Base-by-base conservation (phyloP, 2,329 filamentous ascomycete genomes). In the Hymenotorrendiella dingleyae region DNA sequence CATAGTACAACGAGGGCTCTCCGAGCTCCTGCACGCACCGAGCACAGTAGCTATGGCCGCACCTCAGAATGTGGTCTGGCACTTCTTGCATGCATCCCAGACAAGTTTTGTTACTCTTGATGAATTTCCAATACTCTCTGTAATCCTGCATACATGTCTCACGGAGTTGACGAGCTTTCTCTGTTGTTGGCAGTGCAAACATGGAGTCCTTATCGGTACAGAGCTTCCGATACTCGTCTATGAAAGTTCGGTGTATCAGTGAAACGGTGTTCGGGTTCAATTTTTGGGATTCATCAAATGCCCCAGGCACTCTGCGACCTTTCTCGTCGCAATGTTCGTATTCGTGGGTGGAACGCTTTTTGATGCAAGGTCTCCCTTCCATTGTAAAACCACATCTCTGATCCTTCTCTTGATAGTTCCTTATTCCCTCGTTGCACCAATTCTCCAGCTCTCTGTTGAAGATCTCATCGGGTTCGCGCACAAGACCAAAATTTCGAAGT, bases 261-360 rank as follows among this genome's bases (percentile, higher is more conserved):
- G 30, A 22, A 10, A 43, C 8, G 5, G 21, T 43, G 11, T 26
- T 21, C 6, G 30, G 19, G 12, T 16, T 29, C 7, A 43, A 14
- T 23, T 36, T 33, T 16, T 30, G 41, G 16, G 34, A 17, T 21
- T 43, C 41, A 10, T 23, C 24, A 23, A 43, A 43, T 9, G 14
- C n/a, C 4, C 41, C 41, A 12, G 20, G 34, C 5, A n/a, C n/a
- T 43, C 41, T 43, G 20, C 33, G 17, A n/a, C 41, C 41, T 17
- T 32, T 32, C 27, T 37, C 34, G 16, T 43, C 34, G 21, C 41
- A 43, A 22, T 43, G 41, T 27, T 43, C 41, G 34, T 37, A 38
- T 8, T 43, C 21, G 21, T 43, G 41, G 17, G 41, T 32, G 16
- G 20, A n/a, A n/a, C 41, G 26, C 26, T 27, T 43, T 4, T 43